Base-by-base conservation (phyloP, 1,139 yeast species). In the Diutina mesorugosa region DNA sequence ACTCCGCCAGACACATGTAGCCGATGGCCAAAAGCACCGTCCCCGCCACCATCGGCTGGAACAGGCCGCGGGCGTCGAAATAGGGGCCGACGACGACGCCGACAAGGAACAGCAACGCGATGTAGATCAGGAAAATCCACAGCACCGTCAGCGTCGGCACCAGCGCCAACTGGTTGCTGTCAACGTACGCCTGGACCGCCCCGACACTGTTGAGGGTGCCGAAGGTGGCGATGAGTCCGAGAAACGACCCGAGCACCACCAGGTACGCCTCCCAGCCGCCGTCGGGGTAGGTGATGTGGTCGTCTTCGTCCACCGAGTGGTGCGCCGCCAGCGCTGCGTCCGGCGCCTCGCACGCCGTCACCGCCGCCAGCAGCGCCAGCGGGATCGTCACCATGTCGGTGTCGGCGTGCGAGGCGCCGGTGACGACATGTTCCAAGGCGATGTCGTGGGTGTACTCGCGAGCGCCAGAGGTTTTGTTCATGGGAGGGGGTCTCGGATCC, bases 111-210 rank as follows among this genome's bases (percentile, higher is more conserved):
- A 66, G 65, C 55, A 67, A 59, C 57, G 70, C 70, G 51, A 68
- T 66, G 59, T 68, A 68, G 30, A 69, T 59, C 5, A 72, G 68
- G 60, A 71, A 71, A 10, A 71, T 69, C 74, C 74, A 71, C 3
- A 69, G 72, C 1, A 70, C 63, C 3, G 68, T 62, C 10, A 72
- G 65, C 5, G 66, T 60, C 1, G 64, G 58, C 6, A 61, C 60
- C 45, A 61, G 58, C 4, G 61, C 57, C 12, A 70, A 59, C 14
- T 66, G 60, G 54, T 63, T 58, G 2, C 63, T 60, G 16, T 60
- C 55, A 3, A 71, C 59, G 57, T 70, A 70, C 50, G 63, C 63
- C 58, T 69, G 69, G 7, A 68, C 56, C 6, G 69, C 72, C 2
- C 74, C 74, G 16, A 64, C 63, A 2, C 69, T 61, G 58, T 68